phyloP scores from a whole-genome alignment of 1,284 basidiomycete genomes.

The Termitomyces sp. region DNA sequence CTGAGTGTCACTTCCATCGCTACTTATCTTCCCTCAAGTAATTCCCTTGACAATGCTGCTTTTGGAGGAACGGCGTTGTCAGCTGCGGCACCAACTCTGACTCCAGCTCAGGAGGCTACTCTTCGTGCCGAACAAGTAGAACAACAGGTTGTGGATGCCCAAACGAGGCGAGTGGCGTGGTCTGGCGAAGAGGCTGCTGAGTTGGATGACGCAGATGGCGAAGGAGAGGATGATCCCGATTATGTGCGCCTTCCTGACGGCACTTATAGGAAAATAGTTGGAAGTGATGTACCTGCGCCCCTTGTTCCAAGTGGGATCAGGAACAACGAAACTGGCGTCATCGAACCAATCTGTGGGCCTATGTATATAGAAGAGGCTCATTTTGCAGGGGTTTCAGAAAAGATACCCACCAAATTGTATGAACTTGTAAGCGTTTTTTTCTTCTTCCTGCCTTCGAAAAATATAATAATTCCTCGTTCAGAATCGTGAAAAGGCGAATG shows the following conservation, averaged over 20 bases:
- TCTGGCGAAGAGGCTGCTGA: slow-evolving; percentile 40
- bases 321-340: slow-evolving; percentile 38
- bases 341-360: slow-evolving; percentile 33
- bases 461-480: slow-evolving; percentile 7
- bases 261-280: slow-evolving; percentile 25
- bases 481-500: slow-evolving; percentile 22
- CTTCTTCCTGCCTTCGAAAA: neutral
- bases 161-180: slow-evolving; percentile 45
- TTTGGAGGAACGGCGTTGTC: slow-evolving; percentile 46
- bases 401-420: slow-evolving; percentile 49
- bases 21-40: slow-evolving; percentile 61
- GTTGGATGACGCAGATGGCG: slow-evolving; percentile 39
- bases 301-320: slow-evolving; percentile 44
- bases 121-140: slow-evolving; percentile 50
- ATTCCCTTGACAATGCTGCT: slow-evolving; percentile 52
- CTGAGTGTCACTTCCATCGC: slow-evolving; percentile 68
- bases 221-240: slow-evolving; percentile 46
- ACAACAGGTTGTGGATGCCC: slow-evolving; percentile 45
- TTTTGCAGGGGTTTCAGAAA: slow-evolving; percentile 49
- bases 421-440: slow-evolving; percentile 44
- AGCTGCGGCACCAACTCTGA: slow-evolving; percentile 35
- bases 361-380: slow-evolving; percentile 35
- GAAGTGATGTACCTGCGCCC: slow-evolving; percentile 8
- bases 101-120: slow-evolving; percentile 51
- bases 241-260: slow-evolving; percentile 37